These are phyloP conservation scores for Lentinula sp. DNA, from an alignment of 768 basidiomycete genomes.

Conservation along the genomic window DNA sequence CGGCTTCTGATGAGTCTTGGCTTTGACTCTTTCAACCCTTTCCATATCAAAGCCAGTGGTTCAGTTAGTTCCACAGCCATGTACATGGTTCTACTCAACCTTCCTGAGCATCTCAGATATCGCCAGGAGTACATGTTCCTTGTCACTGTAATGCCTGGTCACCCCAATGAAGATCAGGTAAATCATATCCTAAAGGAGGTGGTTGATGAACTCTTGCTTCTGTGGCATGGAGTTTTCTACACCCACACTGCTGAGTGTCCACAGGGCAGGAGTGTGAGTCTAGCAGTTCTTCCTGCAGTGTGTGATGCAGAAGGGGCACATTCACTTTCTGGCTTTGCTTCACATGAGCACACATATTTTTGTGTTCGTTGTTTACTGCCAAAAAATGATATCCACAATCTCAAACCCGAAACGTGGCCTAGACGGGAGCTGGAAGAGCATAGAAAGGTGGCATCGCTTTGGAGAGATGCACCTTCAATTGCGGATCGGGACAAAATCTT, in stretches of 20 bases:
- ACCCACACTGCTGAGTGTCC: neutral
- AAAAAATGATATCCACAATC: slow-evolving; percentile 12
- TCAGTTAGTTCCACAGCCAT: slow-evolving; percentile 11
- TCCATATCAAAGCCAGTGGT: slow-evolving; percentile 5
- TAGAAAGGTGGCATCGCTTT: slow-evolving; percentile 10
- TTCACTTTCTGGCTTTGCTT: slow-evolving; percentile 18
- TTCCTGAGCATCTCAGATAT: slow-evolving; percentile 26
- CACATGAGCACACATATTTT: neutral
- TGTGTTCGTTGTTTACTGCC: neutral
- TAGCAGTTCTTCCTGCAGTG: slow-evolving; percentile 25
- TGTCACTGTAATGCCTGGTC: slow-evolving; percentile 34
- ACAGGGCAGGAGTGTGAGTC: slow-evolving; percentile 19
- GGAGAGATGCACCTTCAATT: slow-evolving; percentile 10
- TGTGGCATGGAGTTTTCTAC: slow-evolving; percentile 23
- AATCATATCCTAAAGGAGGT: slow-evolving; percentile 28
- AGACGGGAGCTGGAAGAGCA: slow-evolving; percentile 7
- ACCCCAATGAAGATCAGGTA: slow-evolving; percentile 24
- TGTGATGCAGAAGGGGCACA: slow-evolving; percentile 26
- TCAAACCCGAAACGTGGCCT: slow-evolving; percentile 12
- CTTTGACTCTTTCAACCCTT: slow-evolving; percentile 12
- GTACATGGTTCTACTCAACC: slow-evolving; percentile 25
- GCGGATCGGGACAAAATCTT: slow-evolving; percentile 6
- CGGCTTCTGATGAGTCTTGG: slow-evolving; percentile 9
- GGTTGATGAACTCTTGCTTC: slow-evolving; percentile 26
- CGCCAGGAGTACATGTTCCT: slow-evolving; percentile 34